Base-by-base conservation (phyloP, 148 eudicot species). In the Chenopodium berlandieri region DNA sequence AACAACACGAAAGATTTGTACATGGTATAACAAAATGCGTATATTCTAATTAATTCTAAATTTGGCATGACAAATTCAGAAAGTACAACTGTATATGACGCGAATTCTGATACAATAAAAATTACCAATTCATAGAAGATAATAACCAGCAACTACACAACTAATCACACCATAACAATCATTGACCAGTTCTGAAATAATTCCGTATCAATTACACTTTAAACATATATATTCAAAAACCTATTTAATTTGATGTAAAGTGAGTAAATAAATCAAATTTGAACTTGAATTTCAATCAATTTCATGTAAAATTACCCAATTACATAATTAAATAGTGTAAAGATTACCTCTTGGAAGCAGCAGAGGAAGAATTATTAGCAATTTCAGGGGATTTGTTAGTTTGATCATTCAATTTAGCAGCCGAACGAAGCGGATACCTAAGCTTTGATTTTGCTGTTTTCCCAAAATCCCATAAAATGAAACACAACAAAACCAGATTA, bases 371-470 rank as follows among this genome's bases (percentile, higher is more conserved):
- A 71, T 79, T 77, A 16, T 54, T 25, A 7, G 60, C 79, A 54
- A 84, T 48, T 0, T 78, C 83, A 25, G 85, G 85, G 1, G 92
- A 80, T 75, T 83, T 88, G 50, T 63, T 76, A 0, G 64, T 86
- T 47, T 87, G 86, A 80, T 84, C 86, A 84, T 86, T 89, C 68
- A 58, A 25, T 56, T 88, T 90, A 0, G 88, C 34, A 2, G 89
- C 86, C 1, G 95, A 92, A 73, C 93, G 87, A 17, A 92, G 84
- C 70, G 95, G 95, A 79, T 92, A 92, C 63, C 93, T 80, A 17
- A 90, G 90, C 71, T 85, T 90, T 1, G 89, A 83, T 70, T 54
- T 90, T 75, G 78, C 89, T 31, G 32, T 23, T 68, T 11, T 25
- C 22, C 46, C 12, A 19, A 13, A 20, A 79, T 7, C 30, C 19